Evolutionary conservation across 108 stramenopile species (phyloP).

Genomic region (Cyclotella choctawhatcheeana): DNA sequence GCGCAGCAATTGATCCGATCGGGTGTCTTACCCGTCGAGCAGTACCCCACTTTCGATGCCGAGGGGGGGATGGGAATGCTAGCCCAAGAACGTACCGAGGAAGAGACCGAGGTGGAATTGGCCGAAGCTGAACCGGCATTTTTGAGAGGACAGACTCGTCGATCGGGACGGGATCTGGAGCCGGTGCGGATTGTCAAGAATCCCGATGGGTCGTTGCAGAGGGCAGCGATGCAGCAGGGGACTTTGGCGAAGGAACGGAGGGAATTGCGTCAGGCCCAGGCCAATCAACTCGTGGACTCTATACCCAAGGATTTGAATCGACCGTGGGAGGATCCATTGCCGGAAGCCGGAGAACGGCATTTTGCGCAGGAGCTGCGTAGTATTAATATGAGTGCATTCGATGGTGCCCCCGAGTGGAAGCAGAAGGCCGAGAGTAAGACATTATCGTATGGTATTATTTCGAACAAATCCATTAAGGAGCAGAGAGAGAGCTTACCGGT

Average conservation of each 20-base stretch:
- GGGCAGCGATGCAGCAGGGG: conserved; percentile 96
- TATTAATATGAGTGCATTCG: conserved; percentile 90
- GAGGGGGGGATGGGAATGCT: conserved; percentile 94
- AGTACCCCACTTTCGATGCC: conserved; percentile 95
- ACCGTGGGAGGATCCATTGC: conserved; percentile 98
- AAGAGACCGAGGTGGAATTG: conserved; percentile 94
- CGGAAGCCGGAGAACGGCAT: conserved; percentile 95
- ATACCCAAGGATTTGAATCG: conserved; percentile 98
- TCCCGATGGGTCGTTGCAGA: conserved; percentile 96
- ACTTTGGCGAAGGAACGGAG: conserved; percentile 95
- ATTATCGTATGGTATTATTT: conserved; percentile 93
- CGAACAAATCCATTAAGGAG: conserved; percentile 93
- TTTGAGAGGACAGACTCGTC: conserved; percentile 91
- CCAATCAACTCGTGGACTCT: conserved; percentile 94
- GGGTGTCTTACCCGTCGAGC: conserved; percentile 96
- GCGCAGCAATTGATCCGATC: conserved; percentile 95
- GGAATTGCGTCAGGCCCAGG: conserved; percentile 96
- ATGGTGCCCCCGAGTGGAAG: conserved; percentile 98
- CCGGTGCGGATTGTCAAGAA: conserved; percentile 97
- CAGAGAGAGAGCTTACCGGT: conserved; percentile 96
- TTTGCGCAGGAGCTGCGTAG: conserved; percentile 97
- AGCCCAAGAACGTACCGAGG: conserved; percentile 94
- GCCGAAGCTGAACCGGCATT: conserved; percentile 97
- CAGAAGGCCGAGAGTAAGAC: conserved; percentile 95
- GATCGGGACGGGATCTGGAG: conserved; percentile 78